Evolutionary conservation across 1,284 basidiomycete species (phyloP), one percentile per base, ranked within the genome.

Genomic region (Coniferiporia weirii): DNA sequence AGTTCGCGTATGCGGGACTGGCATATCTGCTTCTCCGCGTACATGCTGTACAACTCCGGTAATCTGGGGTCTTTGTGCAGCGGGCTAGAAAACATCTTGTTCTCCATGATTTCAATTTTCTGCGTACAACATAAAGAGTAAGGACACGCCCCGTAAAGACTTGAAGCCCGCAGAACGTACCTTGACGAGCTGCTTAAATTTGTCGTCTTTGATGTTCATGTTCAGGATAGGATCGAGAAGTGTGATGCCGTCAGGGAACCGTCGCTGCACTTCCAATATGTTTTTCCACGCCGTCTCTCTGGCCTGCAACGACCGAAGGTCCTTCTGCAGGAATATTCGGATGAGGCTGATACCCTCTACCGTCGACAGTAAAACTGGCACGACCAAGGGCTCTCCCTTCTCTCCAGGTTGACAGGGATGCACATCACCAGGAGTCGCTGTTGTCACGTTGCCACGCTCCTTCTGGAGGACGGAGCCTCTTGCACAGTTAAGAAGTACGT

Each of bases 151-250:
- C 44, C 46, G 2, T 13, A 54, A 10, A 1, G 38, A 43, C 57
- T 35, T 43, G 20, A n/a, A 43, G 57, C 58, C 19, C 12, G 32
- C 9, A 67, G 67, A 6, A 65, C 72, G 54, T 56, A 92, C 93
- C 74, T 91, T 83, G 57, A 96, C 80, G 3, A 99, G 80, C 58
- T 87, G 86, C 68, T 85, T 85, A 76, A 99, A 99, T 63, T 89
- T 91, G 44, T 93, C 91, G 68, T 99, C 97, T 63, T 90, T 91
- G 71, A 99, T 98, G 32, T 89, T 89, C 95, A 99, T 96, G 72
- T 98, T 95, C 67, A 93, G 82, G 56, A 98, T 79, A 0, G 97
- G 97, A 70, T 99, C 97, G 6, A 99, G 79, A 5, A 96, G 75
- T 0, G 91, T 79, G 50, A 98, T 85, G 1, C 93, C 94, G 52